Percentiles rank a stretch among this genome's conserved stretches.
Evolutionary conservation across 768 basidiomycete genomes (phyloP).

Genomic region (Suillus discolor): DNA sequence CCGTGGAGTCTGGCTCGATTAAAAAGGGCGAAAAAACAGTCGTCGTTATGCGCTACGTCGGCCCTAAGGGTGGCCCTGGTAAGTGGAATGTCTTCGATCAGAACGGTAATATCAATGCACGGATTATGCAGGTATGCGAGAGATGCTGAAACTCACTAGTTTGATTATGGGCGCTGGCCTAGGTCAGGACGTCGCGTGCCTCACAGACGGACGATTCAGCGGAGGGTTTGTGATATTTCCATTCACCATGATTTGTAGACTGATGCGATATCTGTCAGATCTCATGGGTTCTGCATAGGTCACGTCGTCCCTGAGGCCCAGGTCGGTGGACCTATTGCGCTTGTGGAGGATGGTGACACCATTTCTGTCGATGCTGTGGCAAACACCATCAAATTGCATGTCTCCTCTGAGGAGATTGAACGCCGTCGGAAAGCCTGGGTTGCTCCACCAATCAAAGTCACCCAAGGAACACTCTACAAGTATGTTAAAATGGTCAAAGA

Average conservation of each 20-base stretch:
- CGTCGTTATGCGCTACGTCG: constrained; percentile 92
- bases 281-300: constrained; percentile 95
- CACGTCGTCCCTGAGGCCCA: constrained; percentile 98
- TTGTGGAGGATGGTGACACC: constrained; percentile 87
- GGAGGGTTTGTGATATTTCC: constrained; percentile 72
- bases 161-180: constrained; percentile 98
- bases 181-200: constrained; percentile 92
- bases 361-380: constrained; percentile 88
- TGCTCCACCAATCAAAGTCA: constrained; percentile 83
- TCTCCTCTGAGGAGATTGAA: constrained; percentile 80
- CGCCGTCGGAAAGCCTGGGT: constrained; percentile 73
- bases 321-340: constrained; percentile 90
- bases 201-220: constrained; percentile 98
- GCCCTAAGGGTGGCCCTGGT: constrained; percentile 97
- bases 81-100: constrained; percentile 26
- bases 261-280: constrained; percentile 47
- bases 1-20: constrained; percentile 86
- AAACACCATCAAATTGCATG: constrained; percentile 78
- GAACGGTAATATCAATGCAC: constrained; percentile 12
- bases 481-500: constrained; percentile 88
- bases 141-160: constrained; percentile 98
- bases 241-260: constrained; percentile 21
- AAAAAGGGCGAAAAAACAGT: constrained; percentile 97
- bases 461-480: constrained; percentile 84
- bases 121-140: constrained; percentile 81